phyloP scores from a whole-genome alignment of 306 rosid species.

The Dalbergia cultrata region DNA sequence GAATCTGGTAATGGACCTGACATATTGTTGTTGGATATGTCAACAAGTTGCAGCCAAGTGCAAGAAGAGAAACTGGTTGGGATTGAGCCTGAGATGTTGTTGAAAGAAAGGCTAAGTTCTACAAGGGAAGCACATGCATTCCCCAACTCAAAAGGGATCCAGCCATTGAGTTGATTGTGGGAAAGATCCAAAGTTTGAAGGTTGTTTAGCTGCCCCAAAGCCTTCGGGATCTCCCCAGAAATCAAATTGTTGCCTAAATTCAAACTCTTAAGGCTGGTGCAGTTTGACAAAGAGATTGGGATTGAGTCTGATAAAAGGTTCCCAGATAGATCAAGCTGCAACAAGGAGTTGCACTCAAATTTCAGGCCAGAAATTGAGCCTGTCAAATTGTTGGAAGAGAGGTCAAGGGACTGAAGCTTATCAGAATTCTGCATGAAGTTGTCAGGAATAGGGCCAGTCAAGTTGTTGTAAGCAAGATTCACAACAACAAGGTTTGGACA shows the following conservation, averaged over 20 bases:
- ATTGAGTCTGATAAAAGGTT: constrained; percentile 72
- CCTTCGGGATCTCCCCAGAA: constrained; percentile 76
- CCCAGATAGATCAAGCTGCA: constrained; percentile 72
- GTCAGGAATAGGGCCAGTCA: constrained; percentile 79
- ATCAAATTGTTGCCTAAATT: constrained; percentile 64
- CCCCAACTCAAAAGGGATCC: constrained; percentile 89
- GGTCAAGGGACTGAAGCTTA: constrained; percentile 76
- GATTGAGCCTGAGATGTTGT: constrained; percentile 82
- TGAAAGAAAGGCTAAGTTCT: constrained; percentile 74
- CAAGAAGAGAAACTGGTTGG: constrained; percentile 78
- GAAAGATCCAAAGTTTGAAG: constrained; percentile 82
- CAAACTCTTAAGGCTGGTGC: constrained; percentile 71
- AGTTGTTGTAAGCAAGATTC: constrained; percentile 77
- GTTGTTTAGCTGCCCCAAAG: constrained; percentile 71
- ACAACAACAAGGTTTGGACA: constrained; percentile 79
- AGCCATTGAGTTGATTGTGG: constrained; percentile 77
- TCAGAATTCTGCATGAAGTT: constrained; percentile 60
- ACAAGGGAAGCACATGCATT: constrained; percentile 72
- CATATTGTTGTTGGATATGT: constrained; percentile 87
- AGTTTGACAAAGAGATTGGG: constrained; percentile 77
- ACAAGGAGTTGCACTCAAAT: constrained; percentile 71
- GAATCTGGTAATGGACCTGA: constrained; percentile 77
- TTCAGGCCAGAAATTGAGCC: constrained; percentile 75
- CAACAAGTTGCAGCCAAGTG: constrained; percentile 71
- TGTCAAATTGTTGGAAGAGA: constrained; percentile 82